Conservation (phyloP, 345 rosid species). For the Citrus inodora region DNA sequence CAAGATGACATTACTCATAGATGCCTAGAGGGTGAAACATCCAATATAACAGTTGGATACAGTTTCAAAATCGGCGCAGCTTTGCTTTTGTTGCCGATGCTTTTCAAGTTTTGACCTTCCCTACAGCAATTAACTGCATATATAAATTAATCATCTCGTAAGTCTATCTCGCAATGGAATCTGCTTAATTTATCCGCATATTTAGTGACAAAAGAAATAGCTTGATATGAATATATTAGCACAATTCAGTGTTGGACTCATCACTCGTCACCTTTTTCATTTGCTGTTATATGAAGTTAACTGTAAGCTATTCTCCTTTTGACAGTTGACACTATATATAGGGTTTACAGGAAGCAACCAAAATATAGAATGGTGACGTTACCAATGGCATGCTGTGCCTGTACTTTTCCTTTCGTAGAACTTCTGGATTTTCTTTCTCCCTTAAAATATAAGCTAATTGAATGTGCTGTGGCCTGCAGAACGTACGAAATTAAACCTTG, state of each 20-base stretch:
- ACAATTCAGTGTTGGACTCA: not conserved
- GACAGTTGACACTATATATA: too few species aligned
- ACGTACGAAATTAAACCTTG: not conserved
- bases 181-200: not conserved
- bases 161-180: not conserved
- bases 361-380: not conserved
- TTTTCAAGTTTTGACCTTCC: not conserved
- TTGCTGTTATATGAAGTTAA: not conserved
- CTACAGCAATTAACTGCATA: not conserved
- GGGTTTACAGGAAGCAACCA: not conserved
- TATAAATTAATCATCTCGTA: too few species aligned
- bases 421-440: not conserved
- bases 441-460: not conserved
- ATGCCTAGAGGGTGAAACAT: not conserved
- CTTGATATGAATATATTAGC: not conserved
- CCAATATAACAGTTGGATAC: not conserved
- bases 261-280: not conserved
- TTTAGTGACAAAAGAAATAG: not conserved
- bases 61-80: not conserved
- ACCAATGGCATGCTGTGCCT: not conserved
- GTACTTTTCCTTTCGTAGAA: not conserved
- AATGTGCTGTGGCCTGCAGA: slow-evolving; percentile 1
- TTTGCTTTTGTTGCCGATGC: not conserved
- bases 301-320: not conserved
- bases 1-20: not conserved